Conservation (phyloP, 805 yeast species). For the Candida chilensis region DNA sequence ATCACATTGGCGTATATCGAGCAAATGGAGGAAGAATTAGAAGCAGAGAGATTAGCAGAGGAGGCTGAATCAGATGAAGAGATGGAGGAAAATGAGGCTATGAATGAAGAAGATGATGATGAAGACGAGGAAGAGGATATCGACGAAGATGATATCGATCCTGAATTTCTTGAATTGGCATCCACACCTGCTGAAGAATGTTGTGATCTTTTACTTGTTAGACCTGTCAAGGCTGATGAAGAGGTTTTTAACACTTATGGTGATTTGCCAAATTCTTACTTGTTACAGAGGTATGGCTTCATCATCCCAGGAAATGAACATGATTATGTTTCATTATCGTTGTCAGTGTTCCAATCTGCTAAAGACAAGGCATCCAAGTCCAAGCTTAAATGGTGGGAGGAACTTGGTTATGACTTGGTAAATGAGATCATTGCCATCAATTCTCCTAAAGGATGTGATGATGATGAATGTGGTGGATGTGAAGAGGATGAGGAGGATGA, state of each 20-base stretch:
- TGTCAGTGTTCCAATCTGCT: slow-evolving; percentile 28
- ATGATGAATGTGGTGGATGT: slow-evolving; percentile 5
- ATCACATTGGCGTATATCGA: slow-evolving; percentile 19
- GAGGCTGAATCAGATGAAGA: slow-evolving; percentile 14
- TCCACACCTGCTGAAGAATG: slow-evolving; percentile 35
- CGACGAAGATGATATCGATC: slow-evolving; percentile 22
- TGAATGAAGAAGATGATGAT: slow-evolving; percentile 9
- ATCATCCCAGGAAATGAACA: slow-evolving; percentile 41
- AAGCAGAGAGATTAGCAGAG: slow-evolving; percentile 3
- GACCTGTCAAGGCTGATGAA: slow-evolving; percentile 29
- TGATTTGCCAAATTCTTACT: slow-evolving; percentile 51
- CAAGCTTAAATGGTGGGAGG: slow-evolving; percentile 41
- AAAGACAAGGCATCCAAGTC: slow-evolving; percentile 20
- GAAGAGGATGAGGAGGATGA: slow-evolving; percentile 14
- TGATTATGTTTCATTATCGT: slow-evolving; percentile 51
- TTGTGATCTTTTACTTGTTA: slow-evolving; percentile 57
- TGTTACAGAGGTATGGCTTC: slow-evolving; percentile 77
- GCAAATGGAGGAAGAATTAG: slow-evolving; percentile 14
- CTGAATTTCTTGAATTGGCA: background rate
- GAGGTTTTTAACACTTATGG: slow-evolving; percentile 87
- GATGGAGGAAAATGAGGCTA: slow-evolving; percentile 10
- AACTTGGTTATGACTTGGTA: slow-evolving; percentile 2
- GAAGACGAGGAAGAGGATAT: slow-evolving; percentile 17
- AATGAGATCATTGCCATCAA: background rate
- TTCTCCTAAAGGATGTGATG: slow-evolving; percentile 4